Percentiles rank a stretch among this genome's conserved stretches.
Evolutionary conservation across 1,284 basidiomycete genomes (phyloP).

Genomic region (Tilletia indica): DNA sequence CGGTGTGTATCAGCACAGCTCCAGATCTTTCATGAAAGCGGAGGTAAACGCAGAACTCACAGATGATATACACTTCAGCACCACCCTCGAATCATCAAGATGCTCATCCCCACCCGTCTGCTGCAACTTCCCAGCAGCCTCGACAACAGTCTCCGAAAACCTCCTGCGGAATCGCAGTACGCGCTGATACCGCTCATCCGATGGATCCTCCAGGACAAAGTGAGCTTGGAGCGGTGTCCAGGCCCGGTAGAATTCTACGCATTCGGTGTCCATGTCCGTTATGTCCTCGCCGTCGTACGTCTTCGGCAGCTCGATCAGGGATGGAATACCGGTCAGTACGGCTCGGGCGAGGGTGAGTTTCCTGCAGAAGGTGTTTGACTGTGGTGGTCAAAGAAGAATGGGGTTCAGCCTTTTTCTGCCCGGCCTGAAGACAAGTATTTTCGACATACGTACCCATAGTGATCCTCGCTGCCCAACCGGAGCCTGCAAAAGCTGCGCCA

Average conservation of each 20-base stretch:
- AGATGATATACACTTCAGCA: constrained; percentile 56
- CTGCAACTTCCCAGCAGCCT: constrained; percentile 64
- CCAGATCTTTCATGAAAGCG: neutral
- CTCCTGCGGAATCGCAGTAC: constrained; percentile 66
- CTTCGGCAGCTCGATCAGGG: neutral
- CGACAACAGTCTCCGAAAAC: constrained; percentile 71
- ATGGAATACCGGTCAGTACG: neutral
- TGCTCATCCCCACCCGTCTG: constrained; percentile 74
- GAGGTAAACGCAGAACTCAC: constrained; percentile 21
- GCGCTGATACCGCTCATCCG: constrained; percentile 72
- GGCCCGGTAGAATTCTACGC: neutral
- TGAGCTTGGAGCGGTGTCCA: constrained; percentile 60
- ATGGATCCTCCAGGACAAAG: constrained; percentile 71
- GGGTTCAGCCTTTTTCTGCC: too few species aligned
- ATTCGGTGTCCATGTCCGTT: neutral
- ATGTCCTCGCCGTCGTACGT: neutral
- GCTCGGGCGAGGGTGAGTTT: constrained; percentile 5
- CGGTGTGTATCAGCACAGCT: too few species aligned
- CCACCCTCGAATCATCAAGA: constrained; percentile 74
- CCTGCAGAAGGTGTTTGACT: constrained; percentile 1
- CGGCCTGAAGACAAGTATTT: too few species aligned
- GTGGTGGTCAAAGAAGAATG: too few species aligned
- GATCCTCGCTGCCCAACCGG: constrained; percentile 7
- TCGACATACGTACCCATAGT: neutral
- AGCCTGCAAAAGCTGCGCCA: constrained; percentile 63